Base-by-base conservation (phyloP, 2,329 filamentous ascomycete species). In the Periconia macrospinosa region DNA sequence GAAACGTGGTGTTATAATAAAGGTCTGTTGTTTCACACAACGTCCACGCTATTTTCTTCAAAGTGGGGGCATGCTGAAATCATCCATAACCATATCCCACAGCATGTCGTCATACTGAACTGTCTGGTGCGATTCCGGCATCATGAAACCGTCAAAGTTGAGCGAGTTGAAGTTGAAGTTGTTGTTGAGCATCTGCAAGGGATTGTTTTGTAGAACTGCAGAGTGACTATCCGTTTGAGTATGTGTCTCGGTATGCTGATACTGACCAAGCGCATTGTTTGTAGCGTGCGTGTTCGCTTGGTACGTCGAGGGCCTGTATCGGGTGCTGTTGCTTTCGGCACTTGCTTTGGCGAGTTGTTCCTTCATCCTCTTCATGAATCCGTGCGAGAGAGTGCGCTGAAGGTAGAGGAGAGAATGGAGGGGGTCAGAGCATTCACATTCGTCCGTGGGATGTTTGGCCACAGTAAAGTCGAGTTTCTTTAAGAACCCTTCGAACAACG, bases 1-100 rank as follows among this genome's bases (percentile, higher is more conserved):
- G 23, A 27, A 27, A 27, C 23, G 23, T 8, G 8, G 10, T 3
- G 35, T 40, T 10, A 3, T 40, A 15, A 40, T 40, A 6, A 40
- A 14, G 35, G 17, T 17, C 6, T 40, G 14, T 40, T 40, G 35
- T 40, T 40, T 27, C 23, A 27, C 23, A 8, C 23, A 27, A 27
- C 10, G 17, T 40, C 35, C 35, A 40, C 35, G 17, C 23, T 3
- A 27, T 8, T 27, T 3, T 8, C 42, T 14, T 45, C 43, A 45
- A 14, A 45, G 43, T 2, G 43, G 43, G 11, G 58, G 58, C 46
- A 65, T 58, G 11, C 53, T 53, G 13, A 64, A 62, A 18, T 66
- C 64, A 18, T 65, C 62, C 62, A 67, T 63, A 30, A 57, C 54
- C 41, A 52, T 52, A 44, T 66, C 53, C 61, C 62, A 67, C 41